Conservation (phyloP, 139 green algal species). For the Chlamydomonas sp. region DNA sequence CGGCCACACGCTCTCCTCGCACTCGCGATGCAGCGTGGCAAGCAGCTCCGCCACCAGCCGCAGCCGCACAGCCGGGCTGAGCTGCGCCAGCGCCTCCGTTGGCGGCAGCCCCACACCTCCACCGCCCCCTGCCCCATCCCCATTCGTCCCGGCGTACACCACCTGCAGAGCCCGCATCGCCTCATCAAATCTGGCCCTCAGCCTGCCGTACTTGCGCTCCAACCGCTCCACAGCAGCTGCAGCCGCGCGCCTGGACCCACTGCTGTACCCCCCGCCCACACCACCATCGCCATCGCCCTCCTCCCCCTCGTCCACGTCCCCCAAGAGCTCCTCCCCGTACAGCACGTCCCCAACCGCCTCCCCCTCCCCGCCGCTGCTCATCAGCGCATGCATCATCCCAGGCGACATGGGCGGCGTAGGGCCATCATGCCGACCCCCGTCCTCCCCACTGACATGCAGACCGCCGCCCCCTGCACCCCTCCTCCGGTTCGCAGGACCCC, state of each 20-base stretch:
- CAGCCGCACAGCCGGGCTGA: constrained; percentile 17
- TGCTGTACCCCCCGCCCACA: no score
- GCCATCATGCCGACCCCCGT: no score
- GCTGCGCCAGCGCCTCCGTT: constrained; percentile 3
- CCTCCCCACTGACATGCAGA: no score
- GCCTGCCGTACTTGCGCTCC: constrained; percentile 3
- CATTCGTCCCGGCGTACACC: neutral
- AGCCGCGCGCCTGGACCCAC: no score
- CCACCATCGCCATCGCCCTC: neutral
- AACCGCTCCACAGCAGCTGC: neutral
- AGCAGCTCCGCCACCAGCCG: constrained; percentile 31
- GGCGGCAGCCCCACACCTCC: constrained; percentile 1
- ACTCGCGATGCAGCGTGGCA: constrained; percentile 27
- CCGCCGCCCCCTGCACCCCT: no score
- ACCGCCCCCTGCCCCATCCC: neutral
- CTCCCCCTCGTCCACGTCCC: neutral
- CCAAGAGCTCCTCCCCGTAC: no score
- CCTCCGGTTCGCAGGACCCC: neutral
- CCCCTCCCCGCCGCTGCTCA: neutral
- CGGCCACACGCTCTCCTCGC: constrained; percentile 27
- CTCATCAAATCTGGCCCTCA: constrained; percentile 6
- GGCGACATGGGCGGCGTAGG: no score
- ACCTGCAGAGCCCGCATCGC: neutral
- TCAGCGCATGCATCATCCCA: no score
- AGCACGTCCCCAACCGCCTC: neutral